phyloP scores from a whole-genome alignment of 1,139 yeast species.

The Saccharomyces hybrid region DNA sequence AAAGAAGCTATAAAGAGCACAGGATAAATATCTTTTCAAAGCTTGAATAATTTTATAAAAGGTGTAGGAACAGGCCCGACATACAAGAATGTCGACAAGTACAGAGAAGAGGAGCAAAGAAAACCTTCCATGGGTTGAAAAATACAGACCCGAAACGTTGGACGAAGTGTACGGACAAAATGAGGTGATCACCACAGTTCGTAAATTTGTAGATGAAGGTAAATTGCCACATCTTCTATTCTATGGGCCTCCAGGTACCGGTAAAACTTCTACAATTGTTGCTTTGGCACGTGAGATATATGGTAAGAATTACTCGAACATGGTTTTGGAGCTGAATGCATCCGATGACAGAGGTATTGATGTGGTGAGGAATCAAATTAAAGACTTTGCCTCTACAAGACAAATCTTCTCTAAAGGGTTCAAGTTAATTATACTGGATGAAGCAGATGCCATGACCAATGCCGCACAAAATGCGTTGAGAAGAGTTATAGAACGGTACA shows the following conservation, averaged over 20 bases:
- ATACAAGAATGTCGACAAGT: neutral
- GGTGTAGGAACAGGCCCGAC: neutral
- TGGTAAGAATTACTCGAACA: slow-evolving; percentile 72
- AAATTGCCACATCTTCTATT: slow-evolving; percentile 81
- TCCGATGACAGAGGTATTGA: slow-evolving; percentile 96
- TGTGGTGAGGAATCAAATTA: slow-evolving; percentile 85
- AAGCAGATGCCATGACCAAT: slow-evolving; percentile 98
- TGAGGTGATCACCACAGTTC: slow-evolving; percentile 73
- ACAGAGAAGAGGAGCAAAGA: slow-evolving; percentile 21
- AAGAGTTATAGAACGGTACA: slow-evolving; percentile 85
- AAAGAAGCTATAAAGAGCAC: neutral
- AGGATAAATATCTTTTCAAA: neutral
- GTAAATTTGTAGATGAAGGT: slow-evolving; percentile 76
- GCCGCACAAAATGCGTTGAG: slow-evolving; percentile 95
- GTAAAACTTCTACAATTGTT: slow-evolving; percentile 87
- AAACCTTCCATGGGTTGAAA: slow-evolving; percentile 74
- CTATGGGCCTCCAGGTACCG: slow-evolving; percentile 98
- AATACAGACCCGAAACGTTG: slow-evolving; percentile 77
- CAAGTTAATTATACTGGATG: slow-evolving; percentile 87
- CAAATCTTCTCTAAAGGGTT: slow-evolving; percentile 79
- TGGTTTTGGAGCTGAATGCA: slow-evolving; percentile 92
- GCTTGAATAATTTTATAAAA: neutral
- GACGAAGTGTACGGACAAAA: slow-evolving; percentile 90
- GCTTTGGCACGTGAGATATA: slow-evolving; percentile 90
- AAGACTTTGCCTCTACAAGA: slow-evolving; percentile 88